Conservation (phyloP, 2,329 filamentous ascomycete genomes). For the Microcyclospora tardicrescens region DNA sequence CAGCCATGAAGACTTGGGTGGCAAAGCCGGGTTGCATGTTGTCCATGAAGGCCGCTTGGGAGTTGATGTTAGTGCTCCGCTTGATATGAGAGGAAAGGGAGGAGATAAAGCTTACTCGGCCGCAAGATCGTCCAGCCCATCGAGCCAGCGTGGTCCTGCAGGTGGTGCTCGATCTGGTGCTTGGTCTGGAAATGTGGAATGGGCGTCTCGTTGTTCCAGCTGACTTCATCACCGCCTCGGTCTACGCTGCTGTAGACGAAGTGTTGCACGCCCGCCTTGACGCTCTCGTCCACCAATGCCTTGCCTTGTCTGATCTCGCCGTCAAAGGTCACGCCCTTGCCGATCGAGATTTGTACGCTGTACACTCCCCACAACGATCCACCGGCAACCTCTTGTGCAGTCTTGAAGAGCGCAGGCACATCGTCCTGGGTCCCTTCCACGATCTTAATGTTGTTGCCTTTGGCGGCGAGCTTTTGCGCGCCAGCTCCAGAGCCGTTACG, state of each 20-base stretch:
- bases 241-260: constrained; percentile 55
- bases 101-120: constrained; percentile 4
- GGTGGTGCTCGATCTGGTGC: constrained; percentile 47
- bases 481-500: constrained; percentile 36
- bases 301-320: constrained; percentile 45
- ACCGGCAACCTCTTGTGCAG: constrained; percentile 27
- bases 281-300: constrained; percentile 43
- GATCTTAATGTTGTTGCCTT: constrained; percentile 38
- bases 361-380: constrained; percentile 39
- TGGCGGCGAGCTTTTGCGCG: constrained; percentile 35
- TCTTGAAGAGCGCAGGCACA: constrained; percentile 36
- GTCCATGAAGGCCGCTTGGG: constrained; percentile 50
- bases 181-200: constrained; percentile 48
- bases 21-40: constrained; percentile 39
- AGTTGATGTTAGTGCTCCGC: too few relatives aligned
- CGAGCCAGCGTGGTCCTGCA: constrained; percentile 33
- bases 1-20: constrained; percentile 39
- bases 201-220: constrained; percentile 40
- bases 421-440: constrained; percentile 40
- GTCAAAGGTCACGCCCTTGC: constrained; percentile 30
- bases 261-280: constrained; percentile 43
- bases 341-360: constrained; percentile 43
- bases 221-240: constrained; percentile 43
- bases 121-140: constrained; percentile 9
- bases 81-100: too few relatives aligned